These are phyloP conservation scores for Favolaschia claudopus DNA, from an alignment of 768 basidiomycete species.

Conservation along the genomic window DNA sequence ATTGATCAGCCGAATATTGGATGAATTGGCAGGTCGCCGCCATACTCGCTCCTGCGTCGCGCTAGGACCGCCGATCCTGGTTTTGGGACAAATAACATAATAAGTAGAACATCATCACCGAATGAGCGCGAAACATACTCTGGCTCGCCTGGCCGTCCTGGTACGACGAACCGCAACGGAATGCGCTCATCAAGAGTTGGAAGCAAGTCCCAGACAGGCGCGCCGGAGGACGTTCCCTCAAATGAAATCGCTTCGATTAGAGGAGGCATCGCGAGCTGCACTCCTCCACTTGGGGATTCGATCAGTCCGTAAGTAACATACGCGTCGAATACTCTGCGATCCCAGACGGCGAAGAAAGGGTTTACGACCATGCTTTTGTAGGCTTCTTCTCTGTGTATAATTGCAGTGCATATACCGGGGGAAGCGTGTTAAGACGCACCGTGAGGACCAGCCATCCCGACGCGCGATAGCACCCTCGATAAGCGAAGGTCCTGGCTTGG, in stretches of 20 bases:
- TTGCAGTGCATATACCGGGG: neutral
- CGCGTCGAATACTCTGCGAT: constrained; percentile 62
- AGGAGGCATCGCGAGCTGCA: constrained; percentile 70
- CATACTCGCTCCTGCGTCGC: constrained; percentile 48
- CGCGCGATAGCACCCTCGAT: constrained; percentile 60
- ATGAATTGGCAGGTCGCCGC: constrained; percentile 50
- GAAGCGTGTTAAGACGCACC: constrained; percentile 41
- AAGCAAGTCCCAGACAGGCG: constrained; percentile 52
- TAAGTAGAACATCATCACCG: neutral
- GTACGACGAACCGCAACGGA: constrained; percentile 62
- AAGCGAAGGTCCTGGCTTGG: constrained; percentile 29
- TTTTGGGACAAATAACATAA: neutral
- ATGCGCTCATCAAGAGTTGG: constrained; percentile 57
- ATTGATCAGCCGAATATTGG: constrained; percentile 45
- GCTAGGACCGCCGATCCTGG: constrained; percentile 43
- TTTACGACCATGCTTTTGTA: constrained; percentile 51
- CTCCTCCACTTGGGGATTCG: constrained; percentile 41
- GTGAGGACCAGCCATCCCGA: constrained; percentile 68
- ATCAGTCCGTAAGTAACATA: constrained; percentile 70
- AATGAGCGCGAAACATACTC: constrained; percentile 38
- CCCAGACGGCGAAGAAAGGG: constrained; percentile 78
- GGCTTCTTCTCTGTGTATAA: constrained; percentile 64
- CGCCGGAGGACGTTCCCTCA: constrained; percentile 51
- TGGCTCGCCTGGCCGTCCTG: constrained; percentile 45
- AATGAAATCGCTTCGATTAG: constrained; percentile 73